Evolutionary conservation across 2,329 filamentous ascomycete species (phyloP), one percentile per base, ranked within the genome.

Genomic region (Hymenoscyphus salicellus): DNA sequence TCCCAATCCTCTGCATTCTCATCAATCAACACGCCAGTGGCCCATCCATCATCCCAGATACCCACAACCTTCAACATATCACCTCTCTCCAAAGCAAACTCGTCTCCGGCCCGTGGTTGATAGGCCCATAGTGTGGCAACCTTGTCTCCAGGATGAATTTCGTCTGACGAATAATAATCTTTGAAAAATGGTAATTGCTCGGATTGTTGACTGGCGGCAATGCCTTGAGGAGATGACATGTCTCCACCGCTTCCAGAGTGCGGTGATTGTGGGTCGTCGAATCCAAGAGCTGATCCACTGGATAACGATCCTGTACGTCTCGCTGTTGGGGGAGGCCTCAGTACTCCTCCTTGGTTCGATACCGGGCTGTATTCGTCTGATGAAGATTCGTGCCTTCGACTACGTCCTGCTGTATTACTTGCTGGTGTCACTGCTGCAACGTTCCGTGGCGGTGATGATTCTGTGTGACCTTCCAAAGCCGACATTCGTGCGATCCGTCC

Each of bases 31-130:
- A 97, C 85, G 72, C 95, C 95, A 1, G 95, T 99, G 11, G 95
- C 95, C 95, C 95, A 99, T 57, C 95, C 95, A 76, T 99, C 95
- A 74, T 99, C 95, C 95, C 95, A 99, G 70, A 99, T 99, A 67
- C 95, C 95, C 36, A 98, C 90, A 16, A 99, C 89, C 80, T 97
- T 98, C 74, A 99, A 84, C 93, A 99, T 97, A 75, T 99, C 95
- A 62, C 95, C 95, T 65, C 95, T 88, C 73, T 98, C 95, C 43
- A 99, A 82, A 46, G 92, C 84, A 74, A 98, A 98, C 75, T 99
- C 95, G 73, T 99, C 95, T 33, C 88, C 87, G 4, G 95, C 95
- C 38, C 95, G 90, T 38, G 95, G 94, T 72, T 97, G 92, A 77
- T 99, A 99, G 1, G 95, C 94, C 95, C 95, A 99, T 16, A 99